Conservation (phyloP, 2,329 filamentous ascomycete species). For the Fusarium transvaalense region DNA sequence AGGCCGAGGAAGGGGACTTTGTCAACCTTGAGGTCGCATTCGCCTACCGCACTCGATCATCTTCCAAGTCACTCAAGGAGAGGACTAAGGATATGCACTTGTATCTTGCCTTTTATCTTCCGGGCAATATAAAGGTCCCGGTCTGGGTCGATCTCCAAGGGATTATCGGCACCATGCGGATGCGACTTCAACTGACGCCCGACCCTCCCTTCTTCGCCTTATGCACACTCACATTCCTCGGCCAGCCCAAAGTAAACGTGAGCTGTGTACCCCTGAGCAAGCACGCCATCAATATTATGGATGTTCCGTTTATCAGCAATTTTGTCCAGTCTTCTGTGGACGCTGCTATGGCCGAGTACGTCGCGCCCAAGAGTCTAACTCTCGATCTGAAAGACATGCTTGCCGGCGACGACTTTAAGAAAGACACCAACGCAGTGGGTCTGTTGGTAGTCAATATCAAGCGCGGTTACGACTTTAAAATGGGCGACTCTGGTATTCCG, state of each 20-base stretch:
- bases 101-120: constrained; percentile 77
- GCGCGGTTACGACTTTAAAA: constrained; percentile 76
- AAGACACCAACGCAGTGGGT: constrained; percentile 75
- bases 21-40: constrained; percentile 82
- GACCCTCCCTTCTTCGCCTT: constrained; percentile 83
- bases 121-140: constrained; percentile 65
- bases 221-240: constrained; percentile 79
- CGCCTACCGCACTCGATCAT: constrained; percentile 75
- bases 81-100: constrained; percentile 77
- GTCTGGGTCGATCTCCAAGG: constrained; percentile 83
- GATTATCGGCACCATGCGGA: constrained; percentile 75
- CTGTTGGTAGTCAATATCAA: constrained; percentile 76
- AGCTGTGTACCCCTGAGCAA: constrained; percentile 78
- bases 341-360: constrained; percentile 79
- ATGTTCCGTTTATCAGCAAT: constrained; percentile 78
- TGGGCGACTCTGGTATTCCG: constrained; percentile 74
- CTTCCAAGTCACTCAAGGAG: constrained; percentile 72
- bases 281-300: constrained; percentile 78
- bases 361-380: constrained; percentile 80
- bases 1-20: constrained; percentile 82
- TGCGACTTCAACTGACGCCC: constrained; percentile 78
- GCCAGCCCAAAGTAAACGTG: constrained; percentile 78
- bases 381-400: constrained; percentile 83
- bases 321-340: constrained; percentile 82
- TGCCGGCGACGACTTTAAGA: constrained; percentile 82